Conservation (phyloP, 177 flowering plant species). For the Telopea speciosissima region DNA sequence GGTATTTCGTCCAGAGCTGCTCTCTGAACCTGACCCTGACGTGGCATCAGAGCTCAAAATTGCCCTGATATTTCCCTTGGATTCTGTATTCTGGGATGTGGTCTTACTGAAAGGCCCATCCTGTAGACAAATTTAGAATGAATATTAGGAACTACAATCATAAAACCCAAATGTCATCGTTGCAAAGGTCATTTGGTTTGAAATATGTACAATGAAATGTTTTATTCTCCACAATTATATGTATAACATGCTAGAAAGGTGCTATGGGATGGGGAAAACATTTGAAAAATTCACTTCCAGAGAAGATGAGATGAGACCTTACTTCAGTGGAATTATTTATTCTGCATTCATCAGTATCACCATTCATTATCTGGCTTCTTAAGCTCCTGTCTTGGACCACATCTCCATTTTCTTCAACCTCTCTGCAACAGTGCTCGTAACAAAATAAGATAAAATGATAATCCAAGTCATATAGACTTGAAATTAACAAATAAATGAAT, state of each 20-base stretch:
- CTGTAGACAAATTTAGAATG: not conserved
- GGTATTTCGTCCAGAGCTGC: constrained; percentile 66
- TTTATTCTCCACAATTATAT: too few relatives aligned
- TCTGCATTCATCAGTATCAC: constrained; percentile 34
- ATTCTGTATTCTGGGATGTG: constrained; percentile 23
- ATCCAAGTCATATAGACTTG: not conserved
- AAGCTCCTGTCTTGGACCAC: constrained; percentile 40
- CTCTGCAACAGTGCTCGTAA: constrained; percentile 30
- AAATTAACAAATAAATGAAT: not conserved
- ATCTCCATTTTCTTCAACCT: constrained; percentile 47
- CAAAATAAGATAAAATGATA: constrained; percentile 6
- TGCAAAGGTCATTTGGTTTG: not conserved
- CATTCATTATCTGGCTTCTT: constrained; percentile 42
- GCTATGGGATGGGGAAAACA: not conserved
- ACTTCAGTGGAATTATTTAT: constrained; percentile 36
- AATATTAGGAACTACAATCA: not conserved
- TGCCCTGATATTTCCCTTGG: constrained; percentile 30
- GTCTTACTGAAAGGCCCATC: constrained; percentile 16
- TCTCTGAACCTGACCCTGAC: constrained; percentile 60
- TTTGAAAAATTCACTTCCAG: not conserved
- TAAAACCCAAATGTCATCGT: not conserved
- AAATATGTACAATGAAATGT: not conserved
- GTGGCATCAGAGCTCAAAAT: constrained; percentile 63
- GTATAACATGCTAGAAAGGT: not conserved
- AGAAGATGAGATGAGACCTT: constrained; percentile 26